These are phyloP conservation scores for Cladophialophora immunda DNA, from an alignment of 2,329 filamentous ascomycete genomes.

Conservation along the genomic window DNA sequence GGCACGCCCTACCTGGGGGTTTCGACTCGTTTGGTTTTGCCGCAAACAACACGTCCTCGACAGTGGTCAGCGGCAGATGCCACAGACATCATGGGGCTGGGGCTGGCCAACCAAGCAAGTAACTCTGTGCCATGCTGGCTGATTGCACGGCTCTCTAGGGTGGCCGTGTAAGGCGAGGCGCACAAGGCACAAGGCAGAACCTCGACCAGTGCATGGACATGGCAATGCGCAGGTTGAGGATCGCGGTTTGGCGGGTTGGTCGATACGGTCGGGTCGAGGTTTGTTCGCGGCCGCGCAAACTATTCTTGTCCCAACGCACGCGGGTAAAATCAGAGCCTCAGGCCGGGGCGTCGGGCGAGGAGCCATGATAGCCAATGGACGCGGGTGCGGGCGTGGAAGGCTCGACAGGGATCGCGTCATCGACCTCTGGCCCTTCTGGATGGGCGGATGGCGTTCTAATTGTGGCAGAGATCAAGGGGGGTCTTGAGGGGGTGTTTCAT, in stretches of 20 bases:
- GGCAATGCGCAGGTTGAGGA: conserved; percentile 13
- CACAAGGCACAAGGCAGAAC: too few species aligned
- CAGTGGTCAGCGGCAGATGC: conserved; percentile 34
- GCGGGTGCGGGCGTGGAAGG: not conserved
- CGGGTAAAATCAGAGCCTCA: conserved; percentile 11
- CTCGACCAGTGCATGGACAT: conserved; percentile 26
- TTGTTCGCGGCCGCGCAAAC: conserved; percentile 9
- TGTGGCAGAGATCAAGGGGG: conserved; percentile 20
- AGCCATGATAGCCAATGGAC: conserved; percentile 29
- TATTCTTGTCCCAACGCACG: conserved; percentile 30
- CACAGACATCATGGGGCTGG: conserved; percentile 32
- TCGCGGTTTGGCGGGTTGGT: too few species aligned
- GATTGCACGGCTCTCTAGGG: conserved; percentile 10
- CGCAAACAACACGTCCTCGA: conserved; percentile 13
- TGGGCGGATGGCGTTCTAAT: conserved; percentile 27
- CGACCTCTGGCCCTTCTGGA: not conserved
- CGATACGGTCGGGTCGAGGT: conserved; percentile 13
- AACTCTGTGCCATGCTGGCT: too few species aligned
- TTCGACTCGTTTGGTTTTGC: conserved; percentile 6
- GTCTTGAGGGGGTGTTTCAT: conserved; percentile 17
- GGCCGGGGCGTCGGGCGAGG: not conserved
- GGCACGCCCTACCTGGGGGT: not conserved
- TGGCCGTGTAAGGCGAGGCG: conserved; percentile 7
- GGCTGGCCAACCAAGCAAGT: too few species aligned
- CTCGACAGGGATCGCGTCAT: conserved; percentile 26